Conservation (phyloP, 2,329 filamentous ascomycete genomes). For the Fusarium sp. region DNA sequence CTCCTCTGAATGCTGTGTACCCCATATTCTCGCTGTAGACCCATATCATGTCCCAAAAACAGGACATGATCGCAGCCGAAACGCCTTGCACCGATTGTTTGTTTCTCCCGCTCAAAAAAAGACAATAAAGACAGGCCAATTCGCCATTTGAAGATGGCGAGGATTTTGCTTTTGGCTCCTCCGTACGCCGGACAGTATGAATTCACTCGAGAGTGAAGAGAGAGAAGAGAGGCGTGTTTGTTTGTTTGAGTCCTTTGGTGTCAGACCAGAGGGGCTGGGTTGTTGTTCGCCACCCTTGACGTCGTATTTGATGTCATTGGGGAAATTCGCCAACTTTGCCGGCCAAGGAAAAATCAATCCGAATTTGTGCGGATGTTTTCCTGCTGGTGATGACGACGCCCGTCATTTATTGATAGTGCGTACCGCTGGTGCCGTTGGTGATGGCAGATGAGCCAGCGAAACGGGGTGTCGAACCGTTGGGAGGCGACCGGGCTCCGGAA, state of each 20-base stretch:
- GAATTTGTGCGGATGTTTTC: background rate
- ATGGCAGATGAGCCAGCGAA: slow-evolving; percentile 30
- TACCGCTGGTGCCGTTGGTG: slow-evolving; percentile 46
- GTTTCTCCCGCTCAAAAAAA: slow-evolving; percentile 25
- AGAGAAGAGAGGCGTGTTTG: background rate
- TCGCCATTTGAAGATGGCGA: slow-evolving; percentile 30
- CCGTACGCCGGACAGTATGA: slow-evolving; percentile 20
- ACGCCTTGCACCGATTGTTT: slow-evolving; percentile 33
- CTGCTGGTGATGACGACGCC: background rate
- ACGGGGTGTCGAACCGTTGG: slow-evolving; percentile 22
- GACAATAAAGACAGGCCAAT: slow-evolving; percentile 11
- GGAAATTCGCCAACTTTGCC: background rate
- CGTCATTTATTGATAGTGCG: slow-evolving; percentile 24
- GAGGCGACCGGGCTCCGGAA: slow-evolving; percentile 49
- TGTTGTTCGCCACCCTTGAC: slow-evolving; percentile 32
- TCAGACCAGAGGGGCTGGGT: slow-evolving; percentile 21
- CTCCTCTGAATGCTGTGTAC: slow-evolving; percentile 7
- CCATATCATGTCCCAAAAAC: slow-evolving; percentile 14
- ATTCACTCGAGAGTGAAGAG: slow-evolving; percentile 7
- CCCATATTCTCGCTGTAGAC: background rate
- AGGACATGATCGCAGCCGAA: slow-evolving; percentile 12
- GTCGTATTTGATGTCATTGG: slow-evolving; percentile 33
- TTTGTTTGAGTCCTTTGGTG: background rate
- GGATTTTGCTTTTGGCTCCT: slow-evolving; percentile 23
- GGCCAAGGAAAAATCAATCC: slow-evolving; percentile 3